phyloP scores from a whole-genome alignment of 75 land plant species.

The Cupressus sempervirens region DNA sequence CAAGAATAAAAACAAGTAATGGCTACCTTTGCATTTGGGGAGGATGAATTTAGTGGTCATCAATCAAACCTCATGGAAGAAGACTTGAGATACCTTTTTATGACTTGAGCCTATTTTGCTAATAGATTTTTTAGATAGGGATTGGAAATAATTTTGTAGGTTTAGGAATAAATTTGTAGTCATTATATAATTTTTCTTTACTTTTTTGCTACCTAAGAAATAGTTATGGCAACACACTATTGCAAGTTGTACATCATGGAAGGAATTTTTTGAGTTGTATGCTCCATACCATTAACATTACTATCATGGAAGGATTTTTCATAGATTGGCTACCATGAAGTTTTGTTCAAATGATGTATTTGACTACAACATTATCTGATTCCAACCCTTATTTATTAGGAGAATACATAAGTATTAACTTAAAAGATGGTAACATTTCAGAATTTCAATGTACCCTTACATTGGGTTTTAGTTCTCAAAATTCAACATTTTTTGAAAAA shows the following conservation, averaged over 20 bases:
- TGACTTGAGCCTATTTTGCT: constrained; percentile 18
- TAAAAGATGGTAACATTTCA: no score
- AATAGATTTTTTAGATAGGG: not conserved
- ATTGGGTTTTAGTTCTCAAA: not conserved
- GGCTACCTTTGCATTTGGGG: constrained; percentile 97
- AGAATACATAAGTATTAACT: not conserved
- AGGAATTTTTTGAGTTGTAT: constrained; percentile 7
- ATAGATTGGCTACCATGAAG: not conserved
- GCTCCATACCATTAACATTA: not conserved
- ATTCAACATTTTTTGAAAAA: not conserved
- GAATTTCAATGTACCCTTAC: not conserved
- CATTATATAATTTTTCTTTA: not conserved
- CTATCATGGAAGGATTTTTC: constrained; percentile 4
- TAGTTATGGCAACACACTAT: not conserved
- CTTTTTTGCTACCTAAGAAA: not conserved
- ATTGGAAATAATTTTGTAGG: constrained; percentile 2
- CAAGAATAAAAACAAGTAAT: constrained; percentile 91
- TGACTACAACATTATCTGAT: not conserved
- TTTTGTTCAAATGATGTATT: not conserved
- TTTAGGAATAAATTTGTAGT: not conserved
- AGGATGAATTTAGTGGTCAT: constrained; percentile 53
- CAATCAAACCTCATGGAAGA: constrained; percentile 67
- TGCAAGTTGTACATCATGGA: constrained; percentile 9
- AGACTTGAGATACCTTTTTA: constrained; percentile 75
- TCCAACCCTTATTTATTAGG: not conserved